phyloP scores from a whole-genome alignment of 257 asterid genomes.

The Cordia subcordata region DNA sequence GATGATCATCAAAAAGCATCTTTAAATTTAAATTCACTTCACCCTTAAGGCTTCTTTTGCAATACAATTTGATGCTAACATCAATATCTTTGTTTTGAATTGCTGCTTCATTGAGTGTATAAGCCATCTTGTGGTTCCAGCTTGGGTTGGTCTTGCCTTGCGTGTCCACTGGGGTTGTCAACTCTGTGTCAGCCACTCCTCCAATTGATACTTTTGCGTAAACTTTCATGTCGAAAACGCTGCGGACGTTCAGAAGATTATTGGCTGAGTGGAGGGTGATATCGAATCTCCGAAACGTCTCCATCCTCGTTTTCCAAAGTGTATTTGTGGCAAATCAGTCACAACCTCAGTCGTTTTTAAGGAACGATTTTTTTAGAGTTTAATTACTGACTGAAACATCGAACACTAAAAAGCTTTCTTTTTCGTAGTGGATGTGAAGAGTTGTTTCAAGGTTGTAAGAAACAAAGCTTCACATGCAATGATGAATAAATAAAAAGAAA shows the following conservation, averaged over 20 bases:
- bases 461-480: too few species aligned
- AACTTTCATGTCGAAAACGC: not conserved
- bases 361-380: too few species aligned
- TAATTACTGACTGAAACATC: too few species aligned
- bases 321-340: too few species aligned
- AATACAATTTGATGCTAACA: slow-evolving; percentile 2
- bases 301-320: not conserved
- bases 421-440: too few species aligned
- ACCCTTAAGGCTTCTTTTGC: not conserved
- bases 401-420: too few species aligned
- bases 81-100: not conserved
- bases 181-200: not conserved
- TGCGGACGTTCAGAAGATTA: not conserved
- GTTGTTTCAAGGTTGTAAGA: too few species aligned
- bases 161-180: slow-evolving; percentile 2
- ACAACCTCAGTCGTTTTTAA: too few species aligned
- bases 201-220: slow-evolving; percentile 4
- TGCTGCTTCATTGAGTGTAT: not conserved
- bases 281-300: slow-evolving; percentile 9
- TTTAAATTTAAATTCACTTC: slow-evolving; percentile 10
- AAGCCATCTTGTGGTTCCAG: not conserved
- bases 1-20: not conserved
- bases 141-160: slow-evolving; percentile 1
- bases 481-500: too few species aligned
- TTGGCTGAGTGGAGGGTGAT: slow-evolving; percentile 9